A percentile compares a stretch with the other conserved stretches of the same genome.
These are phyloP conservation scores for Rubia occidens DNA, from an alignment of 305 asterid species.

Conservation along the genomic window DNA sequence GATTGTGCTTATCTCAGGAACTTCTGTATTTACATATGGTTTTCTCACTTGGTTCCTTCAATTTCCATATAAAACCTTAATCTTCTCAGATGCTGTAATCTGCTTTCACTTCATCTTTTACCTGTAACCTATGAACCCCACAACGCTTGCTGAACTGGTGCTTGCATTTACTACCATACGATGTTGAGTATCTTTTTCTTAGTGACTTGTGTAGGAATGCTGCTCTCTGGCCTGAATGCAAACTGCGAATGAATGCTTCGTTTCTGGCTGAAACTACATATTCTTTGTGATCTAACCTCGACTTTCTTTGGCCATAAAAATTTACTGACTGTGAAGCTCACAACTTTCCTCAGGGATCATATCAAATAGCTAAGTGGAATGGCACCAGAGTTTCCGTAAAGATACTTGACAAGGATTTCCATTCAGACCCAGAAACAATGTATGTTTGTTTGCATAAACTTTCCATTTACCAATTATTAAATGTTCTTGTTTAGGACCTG, in stretches of 20 bases:
- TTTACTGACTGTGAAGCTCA: conserved; percentile 3
- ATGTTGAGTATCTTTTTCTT: not conserved
- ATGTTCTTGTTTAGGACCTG: not conserved
- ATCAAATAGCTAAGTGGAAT: conserved; percentile 98
- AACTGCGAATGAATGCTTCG: not conserved
- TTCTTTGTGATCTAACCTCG: not conserved
- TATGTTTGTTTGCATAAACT: conserved; percentile 28
- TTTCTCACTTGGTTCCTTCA: not conserved
- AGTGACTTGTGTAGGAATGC: not conserved
- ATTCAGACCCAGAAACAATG: conserved; percentile 73
- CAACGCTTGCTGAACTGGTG: not conserved
- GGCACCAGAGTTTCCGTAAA: conserved; percentile 96
- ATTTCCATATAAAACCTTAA: too few relatives aligned
- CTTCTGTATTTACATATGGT: not conserved
- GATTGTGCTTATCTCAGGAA: not conserved
- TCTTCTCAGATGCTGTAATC: not conserved
- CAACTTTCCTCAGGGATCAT: conserved; percentile 56
- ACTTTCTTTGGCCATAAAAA: conserved; percentile 1
- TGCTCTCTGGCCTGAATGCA: not conserved
- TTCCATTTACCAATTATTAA: conserved; percentile 3
- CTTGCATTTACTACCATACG: not conserved
- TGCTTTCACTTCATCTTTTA: not conserved
- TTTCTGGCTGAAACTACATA: not conserved
- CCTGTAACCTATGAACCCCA: not conserved
- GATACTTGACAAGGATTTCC: conserved; percentile 85